Evolutionary conservation across 2,329 filamentous ascomycete genomes (phyloP).

Genomic region (Leptosphaerulina australis): DNA sequence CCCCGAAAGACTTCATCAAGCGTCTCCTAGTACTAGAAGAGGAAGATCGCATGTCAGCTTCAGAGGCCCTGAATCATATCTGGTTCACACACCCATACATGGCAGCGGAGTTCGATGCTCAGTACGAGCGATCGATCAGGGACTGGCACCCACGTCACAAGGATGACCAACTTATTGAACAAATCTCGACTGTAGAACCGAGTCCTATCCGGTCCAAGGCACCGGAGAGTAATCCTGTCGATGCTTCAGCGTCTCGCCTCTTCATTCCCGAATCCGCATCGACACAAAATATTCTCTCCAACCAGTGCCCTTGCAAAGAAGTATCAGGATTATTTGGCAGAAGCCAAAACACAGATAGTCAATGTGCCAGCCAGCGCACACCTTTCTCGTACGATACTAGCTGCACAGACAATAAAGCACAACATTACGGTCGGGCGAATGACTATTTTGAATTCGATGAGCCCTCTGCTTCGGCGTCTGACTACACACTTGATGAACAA

Average conservation of each 20-base stretch:
- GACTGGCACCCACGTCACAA: conserved; percentile 57
- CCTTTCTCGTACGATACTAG: not conserved
- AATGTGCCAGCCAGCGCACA: conserved; percentile 17
- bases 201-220: too few species aligned
- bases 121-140: conserved; percentile 57
- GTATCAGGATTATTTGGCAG: too few species aligned
- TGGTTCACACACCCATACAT: conserved; percentile 64
- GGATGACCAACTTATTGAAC: conserved; percentile 38
- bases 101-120: conserved; percentile 53
- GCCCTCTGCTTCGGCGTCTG: not conserved
- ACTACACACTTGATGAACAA: not conserved
- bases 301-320: too few species aligned
- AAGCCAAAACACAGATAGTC: not conserved
- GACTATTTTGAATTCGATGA: not conserved
- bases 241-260: not conserved
- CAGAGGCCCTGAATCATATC: conserved; percentile 59
- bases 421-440: not conserved
- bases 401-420: too few species aligned
- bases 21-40: conserved; percentile 59
- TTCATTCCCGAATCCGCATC: not conserved
- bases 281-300: not conserved
- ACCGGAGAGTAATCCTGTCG: not conserved
- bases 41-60: conserved; percentile 57
- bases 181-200: conserved; percentile 11
- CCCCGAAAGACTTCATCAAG: conserved; percentile 61